Evolutionary conservation across 148 eudicot species (phyloP).

Genomic region (Nepenthes mirabilis): DNA sequence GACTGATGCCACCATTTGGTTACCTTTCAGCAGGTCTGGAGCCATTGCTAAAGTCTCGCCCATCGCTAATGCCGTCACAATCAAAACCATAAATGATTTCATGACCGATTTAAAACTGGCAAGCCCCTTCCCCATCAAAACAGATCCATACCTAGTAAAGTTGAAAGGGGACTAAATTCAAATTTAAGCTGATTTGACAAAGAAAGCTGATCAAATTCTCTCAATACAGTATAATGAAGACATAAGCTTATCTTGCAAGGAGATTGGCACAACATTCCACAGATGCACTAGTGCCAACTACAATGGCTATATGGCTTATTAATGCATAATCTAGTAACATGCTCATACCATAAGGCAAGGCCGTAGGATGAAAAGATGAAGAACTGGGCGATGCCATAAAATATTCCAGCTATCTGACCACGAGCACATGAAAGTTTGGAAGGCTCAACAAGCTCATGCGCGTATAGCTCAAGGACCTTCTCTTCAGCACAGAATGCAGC

Average conservation of each 20-base stretch:
- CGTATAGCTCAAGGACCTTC: constrained; percentile 25
- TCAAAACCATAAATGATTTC: constrained; percentile 62
- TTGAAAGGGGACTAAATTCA: neutral
- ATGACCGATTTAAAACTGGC: constrained; percentile 16
- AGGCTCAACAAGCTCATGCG: constrained; percentile 11
- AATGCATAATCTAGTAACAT: neutral
- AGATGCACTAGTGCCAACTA: too few species aligned
- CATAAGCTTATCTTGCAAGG: too few species aligned
- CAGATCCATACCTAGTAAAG: constrained; percentile 30
- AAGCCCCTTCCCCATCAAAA: constrained; percentile 13
- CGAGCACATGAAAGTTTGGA: constrained; percentile 51
- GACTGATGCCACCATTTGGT: constrained; percentile 45
- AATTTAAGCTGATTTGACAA: neutral
- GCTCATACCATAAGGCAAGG: constrained; percentile 34
- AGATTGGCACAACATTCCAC: too few species aligned
- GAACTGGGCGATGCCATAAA: constrained; percentile 45
- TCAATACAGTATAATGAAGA: too few species aligned
- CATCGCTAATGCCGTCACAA: constrained; percentile 46
- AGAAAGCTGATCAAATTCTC: too few species aligned
- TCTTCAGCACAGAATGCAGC: constrained; percentile 72
- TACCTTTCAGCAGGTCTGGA: constrained; percentile 56
- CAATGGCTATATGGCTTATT: too few species aligned
- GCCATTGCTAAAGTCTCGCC: constrained; percentile 67
- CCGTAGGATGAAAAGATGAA: constrained; percentile 52
- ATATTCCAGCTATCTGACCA: constrained; percentile 59